phyloP scores from a whole-genome alignment of 306 rosid species.

The Vigna hirtella region DNA sequence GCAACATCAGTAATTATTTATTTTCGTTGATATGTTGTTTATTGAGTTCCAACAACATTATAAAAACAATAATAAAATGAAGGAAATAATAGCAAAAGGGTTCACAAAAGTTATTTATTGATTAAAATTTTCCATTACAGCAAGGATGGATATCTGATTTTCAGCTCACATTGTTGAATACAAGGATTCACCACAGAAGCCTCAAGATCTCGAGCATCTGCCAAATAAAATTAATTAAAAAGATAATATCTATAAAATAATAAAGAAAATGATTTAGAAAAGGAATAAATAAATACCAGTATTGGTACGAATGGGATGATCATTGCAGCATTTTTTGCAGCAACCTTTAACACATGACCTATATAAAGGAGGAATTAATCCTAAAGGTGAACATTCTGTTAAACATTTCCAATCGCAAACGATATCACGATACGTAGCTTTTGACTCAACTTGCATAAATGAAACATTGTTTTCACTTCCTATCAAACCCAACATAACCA shows the following conservation, averaged over 20 bases:
- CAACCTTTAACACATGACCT: background rate
- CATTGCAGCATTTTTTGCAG: background rate
- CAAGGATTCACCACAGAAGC: background rate
- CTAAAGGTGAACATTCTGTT: background rate
- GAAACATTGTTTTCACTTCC: background rate
- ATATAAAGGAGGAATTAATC: accelerated
- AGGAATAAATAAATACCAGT: background rate
- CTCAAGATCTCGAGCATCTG: background rate
- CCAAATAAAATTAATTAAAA: background rate
- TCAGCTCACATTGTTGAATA: background rate
- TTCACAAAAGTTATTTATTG: no score
- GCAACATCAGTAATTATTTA: no score
- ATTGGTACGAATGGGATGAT: background rate
- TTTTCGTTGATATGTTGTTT: no score
- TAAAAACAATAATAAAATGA: no score
- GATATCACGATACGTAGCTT: background rate
- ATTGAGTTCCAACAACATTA: no score
- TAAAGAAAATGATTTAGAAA: background rate
- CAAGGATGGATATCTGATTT: background rate
- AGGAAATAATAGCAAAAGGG: no score
- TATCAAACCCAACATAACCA: background rate
- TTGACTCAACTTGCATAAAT: background rate
- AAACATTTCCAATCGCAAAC: background rate
- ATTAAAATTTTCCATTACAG: no score
- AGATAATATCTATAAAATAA: background rate